These are phyloP conservation scores for Aspergillus kassunensis DNA, from an alignment of 495 filamentous ascomycete species.

Conservation along the genomic window DNA sequence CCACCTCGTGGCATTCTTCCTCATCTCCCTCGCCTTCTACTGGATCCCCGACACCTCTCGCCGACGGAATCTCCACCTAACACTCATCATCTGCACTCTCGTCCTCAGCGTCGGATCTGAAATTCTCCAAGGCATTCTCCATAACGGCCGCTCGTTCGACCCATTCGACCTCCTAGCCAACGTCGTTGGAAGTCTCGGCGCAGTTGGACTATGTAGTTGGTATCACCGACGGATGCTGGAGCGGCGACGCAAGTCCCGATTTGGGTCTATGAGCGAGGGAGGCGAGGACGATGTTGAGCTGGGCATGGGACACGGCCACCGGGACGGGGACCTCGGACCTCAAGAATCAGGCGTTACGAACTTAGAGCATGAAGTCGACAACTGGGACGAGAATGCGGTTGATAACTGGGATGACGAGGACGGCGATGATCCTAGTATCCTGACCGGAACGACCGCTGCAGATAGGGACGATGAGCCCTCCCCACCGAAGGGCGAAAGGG, in stretches of 20 bases:
- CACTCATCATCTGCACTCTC: constrained; percentile 72
- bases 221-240: constrained; percentile 97
- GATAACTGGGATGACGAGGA: constrained; percentile 71
- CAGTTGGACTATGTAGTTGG: constrained; percentile 71
- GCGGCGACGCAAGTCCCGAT: constrained; percentile 69
- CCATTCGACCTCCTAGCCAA: constrained; percentile 84
- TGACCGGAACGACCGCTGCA: constrained; percentile 4
- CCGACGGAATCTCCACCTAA: constrained; percentile 77
- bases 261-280: constrained; percentile 60
- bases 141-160: constrained; percentile 81
- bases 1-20: constrained; percentile 85
- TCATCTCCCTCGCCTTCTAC: constrained; percentile 85
- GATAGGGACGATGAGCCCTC: constrained; percentile 6
- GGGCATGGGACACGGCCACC: constrained; percentile 48
- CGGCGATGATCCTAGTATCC: constrained; percentile 17
- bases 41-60: constrained; percentile 92
- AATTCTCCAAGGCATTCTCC: constrained; percentile 73
- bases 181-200: constrained; percentile 69
- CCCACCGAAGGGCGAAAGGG: neutral
- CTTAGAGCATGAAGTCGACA: constrained; percentile 74
- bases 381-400: constrained; percentile 78
- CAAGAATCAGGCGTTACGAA: constrained; percentile 52
- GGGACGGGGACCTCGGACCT: constrained; percentile 53
- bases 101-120: constrained; percentile 79
- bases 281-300: constrained; percentile 53